A percentile compares a stretch with the other conserved stretches of the same genome.
phyloP scores from a whole-genome alignment of 371 early-diverging fungal genomes.

The Lichtheimia hyalospora region DNA sequence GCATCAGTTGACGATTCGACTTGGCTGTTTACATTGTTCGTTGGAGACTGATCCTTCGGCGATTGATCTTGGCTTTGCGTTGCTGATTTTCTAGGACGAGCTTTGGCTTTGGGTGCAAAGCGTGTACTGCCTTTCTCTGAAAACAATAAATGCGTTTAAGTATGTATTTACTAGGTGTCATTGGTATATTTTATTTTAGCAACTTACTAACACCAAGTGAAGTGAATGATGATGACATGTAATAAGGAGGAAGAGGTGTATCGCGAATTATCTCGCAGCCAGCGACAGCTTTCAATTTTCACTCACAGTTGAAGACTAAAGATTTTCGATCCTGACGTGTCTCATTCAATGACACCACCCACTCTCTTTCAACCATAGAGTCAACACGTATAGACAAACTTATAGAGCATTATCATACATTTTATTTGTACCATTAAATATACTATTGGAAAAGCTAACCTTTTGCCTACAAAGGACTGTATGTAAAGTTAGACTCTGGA shows the following conservation, averaged over 20 bases:
- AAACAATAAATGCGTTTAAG: not conserved
- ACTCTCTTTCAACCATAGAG: too few species aligned
- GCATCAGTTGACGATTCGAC: not conserved
- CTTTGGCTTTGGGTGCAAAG: conserved; percentile 29
- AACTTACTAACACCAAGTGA: conserved; percentile 28
- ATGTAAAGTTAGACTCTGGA: too few species aligned
- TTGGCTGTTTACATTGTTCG: not conserved
- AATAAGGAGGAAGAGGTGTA: not conserved
- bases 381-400: too few species aligned
- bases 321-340: too few species aligned
- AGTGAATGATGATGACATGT: conserved; percentile 26
- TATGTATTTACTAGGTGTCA: not conserved
- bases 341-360: too few species aligned
- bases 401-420: not conserved
- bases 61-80: conserved; percentile 1
- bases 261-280: not conserved
- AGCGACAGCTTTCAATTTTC: not conserved
- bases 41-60: not conserved
- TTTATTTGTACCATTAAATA: not conserved
- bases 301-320: too few species aligned
- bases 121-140: conserved; percentile 28
- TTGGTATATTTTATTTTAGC: too few species aligned
- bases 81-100: conserved; percentile 1
- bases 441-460: too few species aligned
- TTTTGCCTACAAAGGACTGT: too few species aligned